A percentile compares a stretch with the other conserved stretches of the same genome.
Conservation (phyloP, 148 eudicot species). For the Arctostaphylos glauca region DNA sequence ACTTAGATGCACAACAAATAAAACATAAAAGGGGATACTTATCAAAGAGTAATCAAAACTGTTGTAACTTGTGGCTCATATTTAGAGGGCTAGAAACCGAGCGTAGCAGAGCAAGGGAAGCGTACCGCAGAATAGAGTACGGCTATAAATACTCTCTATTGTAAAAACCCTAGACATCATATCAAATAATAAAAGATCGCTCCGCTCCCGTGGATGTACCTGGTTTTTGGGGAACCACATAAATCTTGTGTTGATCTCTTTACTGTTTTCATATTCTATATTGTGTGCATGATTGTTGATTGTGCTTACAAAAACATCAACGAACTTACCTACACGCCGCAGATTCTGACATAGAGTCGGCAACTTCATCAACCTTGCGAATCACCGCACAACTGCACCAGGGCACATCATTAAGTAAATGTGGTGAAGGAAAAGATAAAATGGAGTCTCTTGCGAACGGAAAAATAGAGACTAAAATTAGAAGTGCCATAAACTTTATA, state of each 20-base stretch:
- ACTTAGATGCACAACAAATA: background rate
- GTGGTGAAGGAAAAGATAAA: background rate
- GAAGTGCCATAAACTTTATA: background rate
- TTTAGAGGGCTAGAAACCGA: no score
- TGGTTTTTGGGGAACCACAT: no score
- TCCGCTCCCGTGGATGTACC: no score
- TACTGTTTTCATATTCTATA: no score
- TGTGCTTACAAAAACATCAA: background rate
- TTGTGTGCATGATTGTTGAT: no score
- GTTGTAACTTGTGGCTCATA: no score
- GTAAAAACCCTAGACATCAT: no score
- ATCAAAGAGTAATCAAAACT: background rate
- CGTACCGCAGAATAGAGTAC: no score
- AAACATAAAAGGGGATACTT: background rate
- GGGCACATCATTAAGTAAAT: background rate
- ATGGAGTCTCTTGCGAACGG: background rate
- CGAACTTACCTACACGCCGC: slow-evolving; percentile 48
- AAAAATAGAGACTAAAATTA: background rate
- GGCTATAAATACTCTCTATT: no score
- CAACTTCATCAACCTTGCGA: slow-evolving; percentile 63
- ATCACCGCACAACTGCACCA: slow-evolving; percentile 66
- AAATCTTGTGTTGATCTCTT: no score
- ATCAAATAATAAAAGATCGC: no score
- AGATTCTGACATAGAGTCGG: slow-evolving; percentile 43
- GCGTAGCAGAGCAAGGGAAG: no score